Conservation (phyloP, 202 grass and related monocot species). For the Schoenoplectus tabernaemontani region DNA sequence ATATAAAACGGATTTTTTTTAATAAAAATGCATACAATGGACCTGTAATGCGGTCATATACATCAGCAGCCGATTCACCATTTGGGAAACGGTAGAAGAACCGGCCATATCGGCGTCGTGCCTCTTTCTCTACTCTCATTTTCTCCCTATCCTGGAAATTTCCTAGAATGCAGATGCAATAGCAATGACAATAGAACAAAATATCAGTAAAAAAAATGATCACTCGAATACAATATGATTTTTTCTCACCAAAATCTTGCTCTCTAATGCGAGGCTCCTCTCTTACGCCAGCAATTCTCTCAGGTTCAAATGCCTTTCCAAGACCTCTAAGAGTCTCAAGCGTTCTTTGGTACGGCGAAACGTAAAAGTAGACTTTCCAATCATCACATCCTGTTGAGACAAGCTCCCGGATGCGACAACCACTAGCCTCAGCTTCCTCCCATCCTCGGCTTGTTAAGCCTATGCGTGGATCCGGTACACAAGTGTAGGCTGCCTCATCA, state of each 20-base stretch:
- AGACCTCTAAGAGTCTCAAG: conserved; percentile 62
- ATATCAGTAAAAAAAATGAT: not conserved
- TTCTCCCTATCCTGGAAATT: conserved; percentile 80
- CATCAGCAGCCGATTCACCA: conserved; percentile 86
- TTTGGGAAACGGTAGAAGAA: conserved; percentile 83
- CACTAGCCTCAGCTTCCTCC: conserved; percentile 44
- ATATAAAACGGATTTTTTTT: not conserved
- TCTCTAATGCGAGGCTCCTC: conserved; percentile 76
- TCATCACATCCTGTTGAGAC: not conserved
- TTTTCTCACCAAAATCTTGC: conserved; percentile 62
- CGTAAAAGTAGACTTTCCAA: conserved; percentile 90
- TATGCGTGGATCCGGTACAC: conserved; percentile 64
- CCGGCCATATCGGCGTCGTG: conserved; percentile 39
- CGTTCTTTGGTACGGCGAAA: conserved; percentile 55
- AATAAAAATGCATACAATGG: not conserved
- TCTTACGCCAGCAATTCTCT: conserved; percentile 56
- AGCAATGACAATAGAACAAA: not conserved
- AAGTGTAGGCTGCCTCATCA: conserved; percentile 59
- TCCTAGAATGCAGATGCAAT: conserved; percentile 21
- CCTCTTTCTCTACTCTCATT: conserved; percentile 70
- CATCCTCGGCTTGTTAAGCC: conserved; percentile 45
- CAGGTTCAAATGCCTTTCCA: conserved; percentile 39
- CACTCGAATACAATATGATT: not conserved
- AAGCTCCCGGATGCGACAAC: conserved; percentile 38
- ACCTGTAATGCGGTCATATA: conserved; percentile 79